A percentile compares a stretch with the other conserved stretches of the same genome.
These are phyloP conservation scores for Ephemerocybe angulata DNA, from an alignment of 768 basidiomycete species.

Conservation along the genomic window DNA sequence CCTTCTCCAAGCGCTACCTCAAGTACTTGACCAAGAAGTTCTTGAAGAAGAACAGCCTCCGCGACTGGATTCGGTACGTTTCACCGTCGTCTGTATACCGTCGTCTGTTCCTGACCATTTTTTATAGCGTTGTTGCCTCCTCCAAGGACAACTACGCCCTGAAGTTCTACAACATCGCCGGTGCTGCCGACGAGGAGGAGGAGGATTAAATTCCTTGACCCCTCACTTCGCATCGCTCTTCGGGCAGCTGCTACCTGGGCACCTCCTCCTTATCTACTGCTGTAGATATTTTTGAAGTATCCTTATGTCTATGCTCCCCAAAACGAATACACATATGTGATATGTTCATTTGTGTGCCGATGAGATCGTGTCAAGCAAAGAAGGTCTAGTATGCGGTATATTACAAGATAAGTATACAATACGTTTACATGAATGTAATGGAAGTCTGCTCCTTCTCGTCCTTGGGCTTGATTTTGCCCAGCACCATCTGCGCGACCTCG, in stretches of 20 bases:
- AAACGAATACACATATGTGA: not conserved
- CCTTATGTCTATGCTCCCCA: not conserved
- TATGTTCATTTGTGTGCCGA: too few relatives aligned
- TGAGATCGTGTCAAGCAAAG: too few relatives aligned
- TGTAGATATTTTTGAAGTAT: not conserved
- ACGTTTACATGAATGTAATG: conserved; percentile 5
- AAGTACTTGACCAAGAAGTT: conserved; percentile 99
- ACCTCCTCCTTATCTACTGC: not conserved
- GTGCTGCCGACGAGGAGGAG: conserved; percentile 38
- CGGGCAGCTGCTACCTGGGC: not conserved
- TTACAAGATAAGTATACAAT: not conserved
- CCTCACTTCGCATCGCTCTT: not conserved
- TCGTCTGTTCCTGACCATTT: conserved; percentile 9
- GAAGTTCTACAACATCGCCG: conserved; percentile 88
- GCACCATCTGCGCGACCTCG: conserved; percentile 58
- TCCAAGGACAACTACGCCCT: conserved; percentile 93
- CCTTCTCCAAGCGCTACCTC: conserved; percentile 95
- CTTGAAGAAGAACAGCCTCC: conserved; percentile 94
- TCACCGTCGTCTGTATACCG: not conserved
- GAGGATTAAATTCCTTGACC: conserved; percentile 15
- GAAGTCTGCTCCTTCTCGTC: conserved; percentile 21
- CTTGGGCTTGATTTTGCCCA: conserved; percentile 50
- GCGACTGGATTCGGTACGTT: conserved; percentile 90
- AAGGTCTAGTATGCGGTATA: too few relatives aligned
- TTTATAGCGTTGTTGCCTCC: conserved; percentile 78